These are phyloP conservation scores for Lagenaria siceraria DNA, from an alignment of 306 rosid genomes.

Conservation along the genomic window DNA sequence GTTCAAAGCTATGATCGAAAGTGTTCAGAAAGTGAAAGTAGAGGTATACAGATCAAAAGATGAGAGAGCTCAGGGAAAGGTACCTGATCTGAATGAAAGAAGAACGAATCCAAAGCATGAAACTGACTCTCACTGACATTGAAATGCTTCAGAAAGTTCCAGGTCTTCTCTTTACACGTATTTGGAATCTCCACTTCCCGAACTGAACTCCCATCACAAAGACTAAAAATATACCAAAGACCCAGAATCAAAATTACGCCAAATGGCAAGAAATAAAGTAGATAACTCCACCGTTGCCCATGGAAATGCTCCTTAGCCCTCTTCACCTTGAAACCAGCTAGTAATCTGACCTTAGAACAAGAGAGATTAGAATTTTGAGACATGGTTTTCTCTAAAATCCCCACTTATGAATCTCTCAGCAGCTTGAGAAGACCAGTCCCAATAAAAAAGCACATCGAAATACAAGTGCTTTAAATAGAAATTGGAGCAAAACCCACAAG, in stretches of 20 bases:
- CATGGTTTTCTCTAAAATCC: conserved; percentile 36
- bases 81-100: conserved; percentile 85
- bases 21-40: not conserved
- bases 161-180: conserved; percentile 35
- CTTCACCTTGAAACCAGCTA: conserved; percentile 34
- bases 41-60: not conserved
- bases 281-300: conserved; percentile 36
- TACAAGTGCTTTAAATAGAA: not conserved
- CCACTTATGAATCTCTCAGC: conserved; percentile 19
- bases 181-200: conserved; percentile 23
- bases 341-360: conserved; percentile 47
- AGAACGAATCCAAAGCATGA: conserved; percentile 41
- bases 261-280: conserved; percentile 36
- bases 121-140: conserved; percentile 59
- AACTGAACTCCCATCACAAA: conserved; percentile 19
- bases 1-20: not conserved
- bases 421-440: conserved; percentile 24
- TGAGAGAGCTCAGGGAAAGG: not conserved
- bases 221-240: conserved; percentile 31
- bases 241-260: conserved; percentile 27
- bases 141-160: conserved; percentile 43
- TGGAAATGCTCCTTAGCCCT: conserved; percentile 41
- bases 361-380: conserved; percentile 50
- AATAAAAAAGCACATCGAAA: conserved; percentile 31
- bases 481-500: not conserved